phyloP scores from a whole-genome alignment of 2,329 filamentous ascomycete species.

The Cercospora citrullina region DNA sequence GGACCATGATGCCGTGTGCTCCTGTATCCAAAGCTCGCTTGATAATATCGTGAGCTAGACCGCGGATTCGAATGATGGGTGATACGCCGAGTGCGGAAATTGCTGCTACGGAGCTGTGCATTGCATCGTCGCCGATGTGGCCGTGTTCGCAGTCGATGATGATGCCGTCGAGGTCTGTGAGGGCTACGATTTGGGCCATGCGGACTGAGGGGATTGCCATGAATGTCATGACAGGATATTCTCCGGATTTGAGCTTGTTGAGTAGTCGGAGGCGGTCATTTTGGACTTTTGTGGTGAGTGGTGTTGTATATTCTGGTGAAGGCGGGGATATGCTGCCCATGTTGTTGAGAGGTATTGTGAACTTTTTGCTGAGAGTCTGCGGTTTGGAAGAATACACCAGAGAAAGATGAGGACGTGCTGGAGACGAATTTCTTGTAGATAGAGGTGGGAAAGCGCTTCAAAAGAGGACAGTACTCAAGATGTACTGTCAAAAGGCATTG shows the following conservation, averaged over 20 bases:
- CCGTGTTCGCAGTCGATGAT: constrained; percentile 59
- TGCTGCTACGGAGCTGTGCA: background rate
- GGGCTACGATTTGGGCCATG: constrained; percentile 57
- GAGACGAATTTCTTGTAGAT: background rate
- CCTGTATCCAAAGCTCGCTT: background rate
- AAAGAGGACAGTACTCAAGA: background rate
- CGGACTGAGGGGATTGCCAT: constrained; percentile 51
- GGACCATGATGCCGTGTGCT: constrained; percentile 47
- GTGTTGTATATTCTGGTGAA: background rate
- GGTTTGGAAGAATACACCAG: background rate
- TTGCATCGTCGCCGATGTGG: constrained; percentile 53
- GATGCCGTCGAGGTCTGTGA: constrained; percentile 61
- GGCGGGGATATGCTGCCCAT: background rate
- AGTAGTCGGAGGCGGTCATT: background rate
- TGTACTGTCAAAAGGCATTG: background rate
- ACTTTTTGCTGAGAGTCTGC: background rate
- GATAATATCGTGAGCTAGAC: background rate
- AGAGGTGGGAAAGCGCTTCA: background rate
- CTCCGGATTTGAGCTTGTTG: background rate
- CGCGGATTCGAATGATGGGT: background rate
- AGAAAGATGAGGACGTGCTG: background rate
- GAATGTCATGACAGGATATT: constrained; percentile 37
- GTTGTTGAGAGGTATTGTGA: background rate
- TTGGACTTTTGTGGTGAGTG: background rate
- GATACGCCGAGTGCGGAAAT: background rate